Evolutionary conservation across 257 asterid species (phyloP).

Genomic region (Salvia miltiorrhiza): DNA sequence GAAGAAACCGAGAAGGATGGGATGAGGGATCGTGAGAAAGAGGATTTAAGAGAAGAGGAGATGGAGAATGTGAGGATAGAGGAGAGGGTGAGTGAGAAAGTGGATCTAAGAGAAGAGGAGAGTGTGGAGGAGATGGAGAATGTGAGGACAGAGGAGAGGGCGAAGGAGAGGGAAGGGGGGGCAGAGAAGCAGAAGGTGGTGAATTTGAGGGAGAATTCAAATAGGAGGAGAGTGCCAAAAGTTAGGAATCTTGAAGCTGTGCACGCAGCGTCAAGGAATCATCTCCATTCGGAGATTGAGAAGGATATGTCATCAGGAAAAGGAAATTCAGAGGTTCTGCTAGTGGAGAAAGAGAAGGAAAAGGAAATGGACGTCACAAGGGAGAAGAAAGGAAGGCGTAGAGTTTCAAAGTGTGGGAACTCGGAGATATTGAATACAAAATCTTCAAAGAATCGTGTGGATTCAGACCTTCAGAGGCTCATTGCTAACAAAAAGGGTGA

Average conservation of each 20-base stretch:
- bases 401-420: conserved; percentile 37
- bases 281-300: conserved; percentile 17
- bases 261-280: conserved; percentile 13
- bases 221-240: conserved; percentile 25
- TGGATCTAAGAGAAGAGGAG: neutral
- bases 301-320: conserved; percentile 15
- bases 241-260: conserved; percentile 15
- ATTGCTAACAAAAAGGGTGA: conserved; percentile 24
- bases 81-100: conserved; percentile 1
- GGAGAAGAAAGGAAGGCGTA: conserved; percentile 36
- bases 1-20: too few species aligned
- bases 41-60: conserved; percentile 8
- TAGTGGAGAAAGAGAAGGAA: conserved; percentile 28
- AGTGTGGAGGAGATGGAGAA: conserved; percentile 4
- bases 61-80: conserved; percentile 3
- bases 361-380: conserved; percentile 14
- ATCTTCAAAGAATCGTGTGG: conserved; percentile 15
- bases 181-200: conserved; percentile 12
- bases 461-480: conserved; percentile 29
- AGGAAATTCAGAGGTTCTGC: conserved; percentile 25
- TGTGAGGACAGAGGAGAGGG: neutral
- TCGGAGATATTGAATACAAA: neutral
- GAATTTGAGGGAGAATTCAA: conserved; percentile 14
- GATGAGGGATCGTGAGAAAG: too few species aligned
- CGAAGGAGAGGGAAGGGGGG: conserved; percentile 6